These are phyloP conservation scores for Didymella sp. DNA, from an alignment of 2,329 filamentous ascomycete species.

Conservation along the genomic window DNA sequence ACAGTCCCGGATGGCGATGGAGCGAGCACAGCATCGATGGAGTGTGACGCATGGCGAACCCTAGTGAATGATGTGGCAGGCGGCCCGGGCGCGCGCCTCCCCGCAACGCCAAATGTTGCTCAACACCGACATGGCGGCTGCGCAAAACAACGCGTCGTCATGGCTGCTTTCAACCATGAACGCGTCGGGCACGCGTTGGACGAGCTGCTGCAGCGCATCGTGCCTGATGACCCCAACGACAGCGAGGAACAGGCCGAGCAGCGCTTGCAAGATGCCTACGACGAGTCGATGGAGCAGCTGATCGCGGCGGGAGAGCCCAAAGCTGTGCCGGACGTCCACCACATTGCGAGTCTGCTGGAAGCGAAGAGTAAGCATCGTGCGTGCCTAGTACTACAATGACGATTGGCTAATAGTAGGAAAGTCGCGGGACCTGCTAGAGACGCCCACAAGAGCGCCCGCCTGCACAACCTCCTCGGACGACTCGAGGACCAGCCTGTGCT, in stretches of 20 bases:
- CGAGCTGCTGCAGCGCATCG: conserved; percentile 76
- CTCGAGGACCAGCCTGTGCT: conserved; percentile 90
- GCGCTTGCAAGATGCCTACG: conserved; percentile 68
- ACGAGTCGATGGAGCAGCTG: conserved; percentile 58
- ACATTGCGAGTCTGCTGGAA: conserved; percentile 92
- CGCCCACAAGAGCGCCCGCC: conserved; percentile 75
- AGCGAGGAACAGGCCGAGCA: conserved; percentile 72
- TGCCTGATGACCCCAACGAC: conserved; percentile 70
- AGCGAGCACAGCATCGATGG: background rate
- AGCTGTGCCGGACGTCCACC: conserved; percentile 77
- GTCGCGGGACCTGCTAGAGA: conserved; percentile 77
- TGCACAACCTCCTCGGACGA: conserved; percentile 89
- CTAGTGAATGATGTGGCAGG: conserved; percentile 5
- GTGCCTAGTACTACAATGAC: background rate
- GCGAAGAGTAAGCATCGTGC: conserved; percentile 62
- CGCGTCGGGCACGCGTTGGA: conserved; percentile 82
- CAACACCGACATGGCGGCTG: conserved; percentile 7
- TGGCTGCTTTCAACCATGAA: conserved; percentile 51
- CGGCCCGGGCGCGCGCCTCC: conserved; percentile 4
- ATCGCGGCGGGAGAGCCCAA: conserved; percentile 57
- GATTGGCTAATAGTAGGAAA: conserved; percentile 31
- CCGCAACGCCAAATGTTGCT: conserved; percentile 15
- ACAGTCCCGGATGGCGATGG: background rate
- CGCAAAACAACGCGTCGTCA: conserved; percentile 36
- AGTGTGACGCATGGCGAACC: background rate